phyloP scores from a whole-genome alignment of 2,329 filamentous ascomycete genomes.

The Lachnellula hyalina region DNA sequence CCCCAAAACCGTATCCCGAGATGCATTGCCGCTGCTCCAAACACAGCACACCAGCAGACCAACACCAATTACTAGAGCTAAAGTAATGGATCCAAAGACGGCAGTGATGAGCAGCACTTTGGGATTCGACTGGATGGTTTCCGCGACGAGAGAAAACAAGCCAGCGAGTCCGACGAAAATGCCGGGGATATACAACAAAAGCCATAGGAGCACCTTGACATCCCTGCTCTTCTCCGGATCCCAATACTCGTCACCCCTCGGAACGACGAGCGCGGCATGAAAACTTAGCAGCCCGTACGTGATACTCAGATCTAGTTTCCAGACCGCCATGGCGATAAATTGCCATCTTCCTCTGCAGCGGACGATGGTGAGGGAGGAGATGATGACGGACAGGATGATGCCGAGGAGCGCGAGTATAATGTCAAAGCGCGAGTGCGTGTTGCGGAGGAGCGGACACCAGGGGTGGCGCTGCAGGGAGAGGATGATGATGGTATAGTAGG shows the following conservation, averaged over 20 bases:
- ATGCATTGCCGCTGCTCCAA: neutral
- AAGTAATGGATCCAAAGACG: conserved; percentile 3
- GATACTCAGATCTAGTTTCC: conserved; percentile 7
- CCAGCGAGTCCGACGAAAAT: conserved; percentile 3
- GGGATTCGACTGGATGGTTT: conserved; percentile 1
- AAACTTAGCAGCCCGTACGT: conserved; percentile 1
- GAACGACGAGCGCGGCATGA: conserved; percentile 1
- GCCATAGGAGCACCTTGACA: conserved; percentile 2
- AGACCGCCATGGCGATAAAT: conserved; percentile 5
- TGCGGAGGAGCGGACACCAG: neutral
- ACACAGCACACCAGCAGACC: neutral
- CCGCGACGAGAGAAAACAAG: conserved; percentile 5
- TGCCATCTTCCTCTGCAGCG: neutral
- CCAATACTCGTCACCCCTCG: neutral
- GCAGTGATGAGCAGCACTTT: conserved; percentile 3
- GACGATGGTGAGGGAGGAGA: conserved; percentile 7
- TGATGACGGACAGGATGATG: neutral
- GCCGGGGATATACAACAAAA: conserved; percentile 6
- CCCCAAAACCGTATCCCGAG: neutral
- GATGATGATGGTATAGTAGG: conserved; percentile 2
- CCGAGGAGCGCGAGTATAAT: neutral
- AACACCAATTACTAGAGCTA: neutral
- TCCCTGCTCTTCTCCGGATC: neutral
- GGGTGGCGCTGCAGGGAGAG: neutral
- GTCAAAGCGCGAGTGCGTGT: neutral